These are phyloP conservation scores for Isabelozyma gotoi DNA, from an alignment of 805 yeast species.

Conservation along the genomic window DNA sequence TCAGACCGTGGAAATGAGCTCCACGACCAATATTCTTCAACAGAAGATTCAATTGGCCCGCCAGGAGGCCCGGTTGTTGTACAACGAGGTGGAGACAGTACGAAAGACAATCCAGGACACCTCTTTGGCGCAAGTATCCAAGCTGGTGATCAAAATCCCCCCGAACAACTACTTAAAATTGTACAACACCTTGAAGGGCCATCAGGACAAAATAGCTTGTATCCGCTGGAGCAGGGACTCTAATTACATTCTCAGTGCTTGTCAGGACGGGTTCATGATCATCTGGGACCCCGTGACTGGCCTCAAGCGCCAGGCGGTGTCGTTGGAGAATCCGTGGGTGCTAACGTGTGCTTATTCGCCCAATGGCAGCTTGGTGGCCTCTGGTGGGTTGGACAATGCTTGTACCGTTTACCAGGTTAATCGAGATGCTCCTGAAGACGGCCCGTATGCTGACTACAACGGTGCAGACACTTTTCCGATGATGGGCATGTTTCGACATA, in stretches of 20 bases:
- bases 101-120: constrained; percentile 46
- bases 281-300: constrained; percentile 82
- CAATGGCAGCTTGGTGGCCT: constrained; percentile 62
- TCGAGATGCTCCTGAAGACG: constrained; percentile 3
- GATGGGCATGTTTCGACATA: constrained; percentile 15
- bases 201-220: constrained; percentile 69
- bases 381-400: constrained; percentile 80
- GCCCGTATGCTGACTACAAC: too few relatives aligned
- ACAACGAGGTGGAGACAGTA: constrained; percentile 47
- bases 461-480: constrained; percentile 4
- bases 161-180: constrained; percentile 25
- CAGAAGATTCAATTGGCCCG: constrained; percentile 31
- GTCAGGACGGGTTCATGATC: constrained; percentile 84
- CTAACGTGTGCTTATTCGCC: constrained; percentile 74
- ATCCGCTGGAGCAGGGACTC: constrained; percentile 69
- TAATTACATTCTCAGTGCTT: constrained; percentile 62
- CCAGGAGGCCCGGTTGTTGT: constrained; percentile 46
- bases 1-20: neutral
- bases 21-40: neutral
- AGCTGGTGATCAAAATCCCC: constrained; percentile 30
- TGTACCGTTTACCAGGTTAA: constrained; percentile 63
- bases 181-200: constrained; percentile 53
- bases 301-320: constrained; percentile 65
- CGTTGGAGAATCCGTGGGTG: constrained; percentile 77
- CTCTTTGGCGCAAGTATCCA: constrained; percentile 40